phyloP scores from a whole-genome alignment of 768 basidiomycete genomes.

The Melanogaster broomeanus region DNA sequence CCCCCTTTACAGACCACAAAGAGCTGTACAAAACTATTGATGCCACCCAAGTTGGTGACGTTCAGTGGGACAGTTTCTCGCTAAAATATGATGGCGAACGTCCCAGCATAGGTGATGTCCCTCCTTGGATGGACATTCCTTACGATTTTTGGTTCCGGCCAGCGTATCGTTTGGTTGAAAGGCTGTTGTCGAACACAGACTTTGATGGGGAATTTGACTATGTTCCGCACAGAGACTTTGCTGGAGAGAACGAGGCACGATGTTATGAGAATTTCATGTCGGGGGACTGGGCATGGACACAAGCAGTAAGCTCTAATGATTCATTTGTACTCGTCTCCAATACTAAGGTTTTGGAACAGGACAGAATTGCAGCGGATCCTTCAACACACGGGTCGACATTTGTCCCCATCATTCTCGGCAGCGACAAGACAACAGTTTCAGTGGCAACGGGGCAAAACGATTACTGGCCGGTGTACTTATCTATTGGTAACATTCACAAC shows the following conservation, averaged over 20 bases:
- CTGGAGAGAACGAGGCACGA: background rate
- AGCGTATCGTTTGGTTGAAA: constrained; percentile 9
- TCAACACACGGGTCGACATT: constrained; percentile 17
- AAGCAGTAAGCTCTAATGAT: background rate
- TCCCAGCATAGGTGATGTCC: background rate
- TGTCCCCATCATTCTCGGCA: constrained; percentile 15
- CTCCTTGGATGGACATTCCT: constrained; percentile 24
- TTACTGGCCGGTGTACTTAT: constrained; percentile 12
- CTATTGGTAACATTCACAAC: constrained; percentile 11
- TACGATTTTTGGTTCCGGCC: constrained; percentile 31
- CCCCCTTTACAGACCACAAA: background rate
- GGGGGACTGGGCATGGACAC: constrained; percentile 12
- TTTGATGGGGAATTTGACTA: constrained; percentile 23
- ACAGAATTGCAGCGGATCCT: constrained; percentile 20
- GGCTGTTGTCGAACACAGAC: constrained; percentile 24
- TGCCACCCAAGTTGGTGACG: constrained; percentile 32
- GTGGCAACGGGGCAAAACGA: constrained; percentile 13
- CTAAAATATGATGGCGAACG: constrained; percentile 24
- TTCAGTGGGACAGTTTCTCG: constrained; percentile 38
- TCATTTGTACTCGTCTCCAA: background rate
- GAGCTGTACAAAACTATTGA: constrained; percentile 29
- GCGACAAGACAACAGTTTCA: constrained; percentile 18
- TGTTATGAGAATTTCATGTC: constrained; percentile 7
- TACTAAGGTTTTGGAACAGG: constrained; percentile 14
- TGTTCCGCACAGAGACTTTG: constrained; percentile 14